Evolutionary conservation across 2,329 filamentous ascomycete genomes (phyloP).

Genomic region (Pestalotiopsis sp.): DNA sequence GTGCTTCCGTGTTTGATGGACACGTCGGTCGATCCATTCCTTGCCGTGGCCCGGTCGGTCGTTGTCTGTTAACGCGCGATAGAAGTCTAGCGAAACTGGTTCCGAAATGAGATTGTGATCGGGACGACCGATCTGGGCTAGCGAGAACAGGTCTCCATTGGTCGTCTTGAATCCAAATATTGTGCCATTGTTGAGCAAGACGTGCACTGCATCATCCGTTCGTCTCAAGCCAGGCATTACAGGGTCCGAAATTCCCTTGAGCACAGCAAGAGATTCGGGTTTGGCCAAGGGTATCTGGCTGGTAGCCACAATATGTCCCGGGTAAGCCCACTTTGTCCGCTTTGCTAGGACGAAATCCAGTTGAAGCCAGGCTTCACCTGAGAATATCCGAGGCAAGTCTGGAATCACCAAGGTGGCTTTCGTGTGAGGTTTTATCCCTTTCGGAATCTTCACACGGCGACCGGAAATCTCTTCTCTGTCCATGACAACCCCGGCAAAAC

Average conservation of each 20-base stretch:
- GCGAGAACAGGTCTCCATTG: slow-evolving; percentile 43
- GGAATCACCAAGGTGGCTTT: slow-evolving; percentile 37
- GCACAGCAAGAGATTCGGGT: slow-evolving; percentile 30
- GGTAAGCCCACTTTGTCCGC: slow-evolving; percentile 52
- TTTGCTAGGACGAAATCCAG: slow-evolving; percentile 47
- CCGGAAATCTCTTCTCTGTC: slow-evolving; percentile 39
- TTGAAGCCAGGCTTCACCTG: slow-evolving; percentile 48
- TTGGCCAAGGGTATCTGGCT: slow-evolving; percentile 46
- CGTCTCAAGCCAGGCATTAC: slow-evolving; percentile 22
- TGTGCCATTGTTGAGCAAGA: slow-evolving; percentile 37
- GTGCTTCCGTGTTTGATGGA: slow-evolving; percentile 50
- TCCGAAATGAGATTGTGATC: slow-evolving; percentile 44
- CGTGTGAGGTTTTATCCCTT: slow-evolving; percentile 45
- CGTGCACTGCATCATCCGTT: slow-evolving; percentile 33
- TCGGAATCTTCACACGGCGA: slow-evolving; percentile 42
- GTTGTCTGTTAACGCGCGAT: slow-evolving; percentile 69
- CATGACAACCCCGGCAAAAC: slow-evolving; percentile 43
- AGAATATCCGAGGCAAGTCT: slow-evolving; percentile 28
- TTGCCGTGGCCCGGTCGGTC: slow-evolving; percentile 57
- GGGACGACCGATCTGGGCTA: slow-evolving; percentile 35
- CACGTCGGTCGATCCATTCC: slow-evolving; percentile 55
- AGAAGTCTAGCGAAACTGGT: slow-evolving; percentile 56
- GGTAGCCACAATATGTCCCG: slow-evolving; percentile 54
- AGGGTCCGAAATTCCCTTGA: slow-evolving; percentile 23
- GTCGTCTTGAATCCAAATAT: slow-evolving; percentile 48